Evolutionary conservation across 768 basidiomycete species (phyloP).

Genomic region (Naganishia antarctica): DNA sequence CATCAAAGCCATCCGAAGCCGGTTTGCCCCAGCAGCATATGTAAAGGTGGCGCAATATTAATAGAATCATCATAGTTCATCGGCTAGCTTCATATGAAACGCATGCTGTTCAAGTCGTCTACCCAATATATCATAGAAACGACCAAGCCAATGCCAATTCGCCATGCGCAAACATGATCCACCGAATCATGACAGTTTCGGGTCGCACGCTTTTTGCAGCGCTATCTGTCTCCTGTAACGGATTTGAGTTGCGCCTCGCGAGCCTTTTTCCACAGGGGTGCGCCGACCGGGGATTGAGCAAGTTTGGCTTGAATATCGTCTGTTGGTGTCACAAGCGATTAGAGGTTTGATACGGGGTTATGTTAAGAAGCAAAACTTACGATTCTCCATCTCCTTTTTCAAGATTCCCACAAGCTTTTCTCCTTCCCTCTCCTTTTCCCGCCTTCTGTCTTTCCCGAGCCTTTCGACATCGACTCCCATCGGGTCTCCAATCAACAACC

Average conservation of each 20-base stretch:
- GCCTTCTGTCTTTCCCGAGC: background rate
- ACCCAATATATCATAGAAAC: too few species aligned
- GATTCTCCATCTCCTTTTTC: conserved; percentile 17
- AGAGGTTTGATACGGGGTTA: background rate
- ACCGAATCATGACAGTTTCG: too few species aligned
- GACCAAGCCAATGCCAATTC: too few species aligned
- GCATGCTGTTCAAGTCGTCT: too few species aligned
- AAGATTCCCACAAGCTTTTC: background rate
- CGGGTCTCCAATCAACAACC: background rate
- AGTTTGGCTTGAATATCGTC: conserved; percentile 15
- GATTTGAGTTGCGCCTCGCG: background rate
- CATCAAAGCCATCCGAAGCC: conserved; percentile 77
- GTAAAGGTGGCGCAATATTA: conserved; percentile 63
- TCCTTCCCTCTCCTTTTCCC: background rate
- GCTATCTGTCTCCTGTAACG: too few species aligned
- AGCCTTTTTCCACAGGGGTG: conserved; percentile 7
- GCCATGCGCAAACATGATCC: too few species aligned
- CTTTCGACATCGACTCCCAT: background rate
- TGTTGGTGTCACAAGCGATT: background rate
- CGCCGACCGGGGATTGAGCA: background rate
- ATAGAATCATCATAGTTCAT: conserved; percentile 5
- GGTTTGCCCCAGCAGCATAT: conserved; percentile 85
- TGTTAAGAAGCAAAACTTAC: background rate
- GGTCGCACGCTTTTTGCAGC: too few species aligned
- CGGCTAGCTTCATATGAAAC: too few species aligned